These are phyloP conservation scores for Lenwebbia sp. DNA, from an alignment of 345 rosid genomes.

Conservation along the genomic window DNA sequence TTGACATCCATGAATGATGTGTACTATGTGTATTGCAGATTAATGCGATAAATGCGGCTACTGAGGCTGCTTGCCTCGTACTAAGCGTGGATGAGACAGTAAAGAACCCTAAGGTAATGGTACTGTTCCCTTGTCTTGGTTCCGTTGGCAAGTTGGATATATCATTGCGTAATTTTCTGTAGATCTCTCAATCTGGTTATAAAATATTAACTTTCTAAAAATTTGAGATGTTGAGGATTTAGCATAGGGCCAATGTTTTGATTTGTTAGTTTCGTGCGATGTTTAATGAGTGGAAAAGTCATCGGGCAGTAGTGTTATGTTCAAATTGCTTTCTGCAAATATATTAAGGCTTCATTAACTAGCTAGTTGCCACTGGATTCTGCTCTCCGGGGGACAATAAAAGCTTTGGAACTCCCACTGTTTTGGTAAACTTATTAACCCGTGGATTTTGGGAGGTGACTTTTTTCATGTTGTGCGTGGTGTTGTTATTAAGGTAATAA, in stretches of 20 bases:
- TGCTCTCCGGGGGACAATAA: neutral
- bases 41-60: slow-evolving; percentile 97
- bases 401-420: neutral
- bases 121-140: neutral
- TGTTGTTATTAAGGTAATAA: neutral
- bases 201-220: neutral
- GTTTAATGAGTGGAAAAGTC: neutral
- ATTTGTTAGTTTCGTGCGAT: neutral
- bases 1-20: neutral
- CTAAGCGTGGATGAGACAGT: slow-evolving; percentile 97
- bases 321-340: neutral
- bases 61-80: slow-evolving; percentile 96
- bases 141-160: neutral
- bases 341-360: neutral
- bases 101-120: slow-evolving; percentile 87
- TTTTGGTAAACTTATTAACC: neutral
- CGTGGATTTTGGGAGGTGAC: neutral
- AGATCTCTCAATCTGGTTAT: neutral
- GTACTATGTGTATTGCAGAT: slow-evolving; percentile 31
- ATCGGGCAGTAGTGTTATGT: neutral
- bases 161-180: neutral
- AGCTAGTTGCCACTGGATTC: neutral
- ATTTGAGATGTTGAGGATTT: neutral
- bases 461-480: neutral
- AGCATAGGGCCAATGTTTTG: neutral